Base-by-base conservation (phyloP, 306 rosid species). In the Datisca glomerata region DNA sequence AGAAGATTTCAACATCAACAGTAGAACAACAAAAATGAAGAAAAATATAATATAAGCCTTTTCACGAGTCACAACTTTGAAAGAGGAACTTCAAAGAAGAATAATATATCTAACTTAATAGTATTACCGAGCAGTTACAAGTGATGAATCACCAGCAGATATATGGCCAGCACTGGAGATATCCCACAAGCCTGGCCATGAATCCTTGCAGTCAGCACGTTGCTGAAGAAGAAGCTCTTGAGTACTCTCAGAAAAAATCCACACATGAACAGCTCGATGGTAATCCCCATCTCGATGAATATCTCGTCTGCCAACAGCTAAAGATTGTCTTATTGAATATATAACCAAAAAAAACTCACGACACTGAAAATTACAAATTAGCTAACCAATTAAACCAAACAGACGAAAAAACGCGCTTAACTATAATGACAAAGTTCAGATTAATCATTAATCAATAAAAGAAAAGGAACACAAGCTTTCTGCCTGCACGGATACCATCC, bases 101-200 rank as follows among this genome's bases (percentile, higher is more conserved):
- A 51, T 16, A 16, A 27, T 18, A 5, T 33, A 23, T 9, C 9
- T 24, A 19, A 33, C 8, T 49, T 40, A 18, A 28, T 32, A 32
- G 6, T 40, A 51, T 39, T 81, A 86, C 96, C 91, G 66, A 47
- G 93, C 97, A 32, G 93, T 45, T 15, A 43, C 2, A 11, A 89
- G 91, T 0, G 95, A 80, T 1, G 93, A 74, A 67, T 83, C 91
- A 1, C 86, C 95, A 4, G 93, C 69, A 11, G 91, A 69, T 18
- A 89, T 74, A 61, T 89, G 97, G 6, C 95, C 97, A 8, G 95
- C 95, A 54, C 93, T 80, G 49, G 97, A 89, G 41, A 83, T 83
- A 28, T 89, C 97, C 97, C 95, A 89, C 57, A 80, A 56, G 18
- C 85, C 84, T 1, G 95, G 60, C 83, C 81, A 89, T 0, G 91